phyloP scores from a whole-genome alignment of 148 eudicot genomes.

The Camellia japonica region DNA sequence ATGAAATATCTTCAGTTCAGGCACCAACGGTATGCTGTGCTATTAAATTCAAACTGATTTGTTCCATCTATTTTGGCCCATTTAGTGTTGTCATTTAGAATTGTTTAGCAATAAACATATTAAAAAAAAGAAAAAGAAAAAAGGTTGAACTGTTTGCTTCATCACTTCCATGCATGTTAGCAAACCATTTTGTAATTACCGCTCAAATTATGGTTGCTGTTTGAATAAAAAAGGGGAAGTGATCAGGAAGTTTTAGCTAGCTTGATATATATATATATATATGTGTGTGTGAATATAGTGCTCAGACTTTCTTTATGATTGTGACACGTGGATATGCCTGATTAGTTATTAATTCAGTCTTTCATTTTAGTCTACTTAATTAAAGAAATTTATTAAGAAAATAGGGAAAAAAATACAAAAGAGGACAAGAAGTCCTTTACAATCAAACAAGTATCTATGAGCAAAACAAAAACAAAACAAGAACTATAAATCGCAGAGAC shows the following conservation, averaged over 20 bases:
- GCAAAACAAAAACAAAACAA: too few relatives aligned
- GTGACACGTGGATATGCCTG: slow-evolving; percentile 10
- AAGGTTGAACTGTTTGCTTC: slow-evolving; percentile 2
- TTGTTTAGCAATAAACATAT: not conserved
- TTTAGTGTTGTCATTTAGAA: slow-evolving; percentile 2
- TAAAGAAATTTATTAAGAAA: not conserved
- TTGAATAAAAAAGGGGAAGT: not conserved
- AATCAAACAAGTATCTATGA: too few relatives aligned
- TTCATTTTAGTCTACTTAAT: slow-evolving; percentile 1
- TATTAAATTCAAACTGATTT: not conserved
- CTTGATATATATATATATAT: not conserved
- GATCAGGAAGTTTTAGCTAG: not conserved
- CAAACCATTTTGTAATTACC: not conserved
- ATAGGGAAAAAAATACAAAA: too few relatives aligned
- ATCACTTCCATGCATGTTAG: not conserved
- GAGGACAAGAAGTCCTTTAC: too few relatives aligned
- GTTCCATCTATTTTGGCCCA: not conserved
- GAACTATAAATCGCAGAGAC: too few relatives aligned
- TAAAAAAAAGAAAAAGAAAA: not conserved
- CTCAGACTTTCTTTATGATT: not conserved
- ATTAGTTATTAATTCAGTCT: not conserved
- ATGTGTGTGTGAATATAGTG: not conserved
- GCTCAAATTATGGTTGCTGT: not conserved
- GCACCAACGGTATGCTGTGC: slow-evolving; percentile 48
- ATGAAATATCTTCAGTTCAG: slow-evolving; percentile 51